Conservation (phyloP, 1,284 basidiomycete genomes). For the Omphalotus olearius region DNA sequence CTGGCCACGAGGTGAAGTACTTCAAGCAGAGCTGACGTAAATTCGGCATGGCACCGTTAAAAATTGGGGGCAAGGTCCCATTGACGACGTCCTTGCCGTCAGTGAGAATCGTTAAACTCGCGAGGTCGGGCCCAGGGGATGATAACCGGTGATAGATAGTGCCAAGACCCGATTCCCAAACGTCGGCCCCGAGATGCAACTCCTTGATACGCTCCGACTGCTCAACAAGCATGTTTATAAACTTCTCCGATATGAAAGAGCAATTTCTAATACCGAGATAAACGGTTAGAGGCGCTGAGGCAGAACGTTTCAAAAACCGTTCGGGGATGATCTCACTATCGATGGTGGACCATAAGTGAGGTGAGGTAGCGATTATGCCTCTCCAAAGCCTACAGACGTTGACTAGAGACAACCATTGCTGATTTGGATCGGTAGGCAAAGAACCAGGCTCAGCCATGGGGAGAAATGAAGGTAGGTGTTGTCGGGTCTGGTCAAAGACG, state of each 20-base stretch:
- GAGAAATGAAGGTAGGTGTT: slow-evolving; percentile 12
- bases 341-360: slow-evolving; percentile 13
- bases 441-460: slow-evolving; percentile 7
- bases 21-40: slow-evolving; percentile 13
- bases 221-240: not conserved
- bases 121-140: not conserved
- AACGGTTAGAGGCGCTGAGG: slow-evolving; percentile 10
- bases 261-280: slow-evolving; percentile 11
- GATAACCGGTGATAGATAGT: slow-evolving; percentile 1
- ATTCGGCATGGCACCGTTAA: slow-evolving; percentile 13
- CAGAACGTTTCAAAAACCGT: slow-evolving; percentile 14
- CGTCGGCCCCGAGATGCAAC: slow-evolving; percentile 11
- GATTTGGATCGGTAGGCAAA: not conserved
- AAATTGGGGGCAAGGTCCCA: slow-evolving; percentile 11
- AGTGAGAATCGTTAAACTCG: slow-evolving; percentile 7
- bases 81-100: slow-evolving; percentile 3
- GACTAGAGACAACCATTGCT: slow-evolving; percentile 12
- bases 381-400: slow-evolving; percentile 19
- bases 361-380: slow-evolving; percentile 15
- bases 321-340: slow-evolving; percentile 8
- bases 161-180: not conserved
- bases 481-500: slow-evolving; percentile 13
- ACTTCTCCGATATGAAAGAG: not conserved
- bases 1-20: slow-evolving; percentile 17
- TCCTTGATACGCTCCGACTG: slow-evolving; percentile 11